phyloP scores from a whole-genome alignment of 164 flowering plant genomes.

The Saururus chinensis region DNA sequence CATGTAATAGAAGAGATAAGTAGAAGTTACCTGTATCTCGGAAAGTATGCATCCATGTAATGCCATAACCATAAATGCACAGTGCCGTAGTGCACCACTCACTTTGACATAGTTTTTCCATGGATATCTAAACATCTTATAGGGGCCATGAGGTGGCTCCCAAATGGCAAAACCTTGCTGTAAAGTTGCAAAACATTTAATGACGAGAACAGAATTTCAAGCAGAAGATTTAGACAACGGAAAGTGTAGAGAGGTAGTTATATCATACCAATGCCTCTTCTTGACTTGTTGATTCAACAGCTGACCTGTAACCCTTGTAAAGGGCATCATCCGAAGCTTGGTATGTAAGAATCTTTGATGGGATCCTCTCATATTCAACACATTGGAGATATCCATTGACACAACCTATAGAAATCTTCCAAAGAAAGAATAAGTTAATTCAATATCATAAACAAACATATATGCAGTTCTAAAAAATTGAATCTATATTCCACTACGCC shows the following conservation, averaged over 20 bases:
- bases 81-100: conserved; percentile 78
- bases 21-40: conserved; percentile 69
- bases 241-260: neutral
- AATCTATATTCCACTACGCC: neutral
- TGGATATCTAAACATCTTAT: conserved; percentile 53
- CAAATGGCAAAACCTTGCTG: conserved; percentile 75
- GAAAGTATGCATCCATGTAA: conserved; percentile 90
- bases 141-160: conserved; percentile 97
- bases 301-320: conserved; percentile 74
- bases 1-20: neutral
- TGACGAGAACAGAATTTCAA: neutral
- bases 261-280: conserved; percentile 53
- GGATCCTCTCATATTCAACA: conserved; percentile 62
- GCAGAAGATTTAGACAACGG: neutral
- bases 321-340: conserved; percentile 76
- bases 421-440: neutral
- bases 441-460: neutral
- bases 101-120: conserved; percentile 70
- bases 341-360: conserved; percentile 70
- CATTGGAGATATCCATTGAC: conserved; percentile 63
- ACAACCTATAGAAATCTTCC: conserved; percentile 40
- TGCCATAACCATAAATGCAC: conserved; percentile 94
- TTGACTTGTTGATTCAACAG: conserved; percentile 65
- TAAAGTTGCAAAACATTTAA: conserved; percentile 5
- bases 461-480: neutral